Percentiles rank a stretch among this genome's conserved stretches.
phyloP scores from a whole-genome alignment of 2,329 filamentous ascomycete genomes.

The Fusarium vanettenii region DNA sequence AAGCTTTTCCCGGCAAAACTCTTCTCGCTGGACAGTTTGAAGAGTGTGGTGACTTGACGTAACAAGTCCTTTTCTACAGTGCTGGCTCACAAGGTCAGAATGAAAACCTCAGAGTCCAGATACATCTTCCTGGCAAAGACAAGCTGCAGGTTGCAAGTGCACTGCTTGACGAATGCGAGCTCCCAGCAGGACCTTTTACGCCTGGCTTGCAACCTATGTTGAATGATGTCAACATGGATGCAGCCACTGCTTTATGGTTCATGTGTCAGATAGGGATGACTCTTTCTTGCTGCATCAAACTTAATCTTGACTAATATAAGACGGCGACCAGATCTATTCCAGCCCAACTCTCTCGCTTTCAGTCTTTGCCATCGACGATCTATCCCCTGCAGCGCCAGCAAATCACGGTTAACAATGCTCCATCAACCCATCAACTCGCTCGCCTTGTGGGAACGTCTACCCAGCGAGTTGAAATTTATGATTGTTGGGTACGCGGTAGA shows the following conservation, averaged over 20 bases:
- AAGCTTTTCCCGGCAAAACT: background rate
- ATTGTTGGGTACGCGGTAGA: background rate
- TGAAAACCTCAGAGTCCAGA: background rate
- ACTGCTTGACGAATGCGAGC: background rate
- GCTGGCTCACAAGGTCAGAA: background rate
- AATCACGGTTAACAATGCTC: background rate
- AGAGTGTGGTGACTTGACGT: background rate
- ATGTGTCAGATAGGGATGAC: background rate
- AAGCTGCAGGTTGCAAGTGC: background rate
- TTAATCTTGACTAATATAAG: background rate
- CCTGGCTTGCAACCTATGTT: background rate
- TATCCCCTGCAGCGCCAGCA: accelerated
- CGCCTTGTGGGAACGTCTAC: background rate
- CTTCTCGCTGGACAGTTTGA: background rate
- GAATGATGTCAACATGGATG: background rate
- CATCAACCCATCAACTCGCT: background rate
- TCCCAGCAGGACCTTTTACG: background rate
- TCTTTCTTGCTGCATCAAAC: background rate
- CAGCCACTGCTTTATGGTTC: background rate
- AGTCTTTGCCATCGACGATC: background rate
- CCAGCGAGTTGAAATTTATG: background rate
- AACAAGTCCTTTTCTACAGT: background rate
- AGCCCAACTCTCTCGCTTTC: background rate
- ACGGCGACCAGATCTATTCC: background rate
- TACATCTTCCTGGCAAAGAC: background rate